Evolutionary conservation across 306 rosid species (phyloP).

Genomic region (Prunus campanulata): DNA sequence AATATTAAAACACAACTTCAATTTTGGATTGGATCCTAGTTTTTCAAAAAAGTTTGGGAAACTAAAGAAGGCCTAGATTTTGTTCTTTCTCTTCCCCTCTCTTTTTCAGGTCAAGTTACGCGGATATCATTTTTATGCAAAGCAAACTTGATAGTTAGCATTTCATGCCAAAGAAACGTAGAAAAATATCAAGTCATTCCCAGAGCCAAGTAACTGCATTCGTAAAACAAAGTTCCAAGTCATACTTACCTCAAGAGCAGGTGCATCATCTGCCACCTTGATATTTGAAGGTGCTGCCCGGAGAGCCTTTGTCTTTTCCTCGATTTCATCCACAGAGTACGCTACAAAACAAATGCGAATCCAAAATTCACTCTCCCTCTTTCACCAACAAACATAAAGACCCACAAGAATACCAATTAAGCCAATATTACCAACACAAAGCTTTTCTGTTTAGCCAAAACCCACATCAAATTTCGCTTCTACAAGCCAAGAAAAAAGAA

Average conservation of each 20-base stretch:
- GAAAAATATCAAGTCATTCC: not conserved
- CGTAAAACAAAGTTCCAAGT: conserved; percentile 7
- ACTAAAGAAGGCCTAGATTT: not conserved
- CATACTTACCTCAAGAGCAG: conserved; percentile 57
- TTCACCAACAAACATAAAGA: conserved; percentile 9
- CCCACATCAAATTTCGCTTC: not conserved
- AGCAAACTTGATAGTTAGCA: not conserved
- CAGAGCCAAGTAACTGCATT: not conserved
- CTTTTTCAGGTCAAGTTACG: not conserved
- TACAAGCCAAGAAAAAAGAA: not conserved
- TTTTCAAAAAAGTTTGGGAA: not conserved
- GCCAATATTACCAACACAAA: not conserved
- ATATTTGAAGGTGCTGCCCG: conserved; percentile 44
- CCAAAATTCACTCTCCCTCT: not conserved
- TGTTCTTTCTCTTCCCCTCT: not conserved
- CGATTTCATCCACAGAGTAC: conserved; percentile 61
- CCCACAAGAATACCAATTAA: not conserved
- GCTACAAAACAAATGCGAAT: conserved; percentile 42
- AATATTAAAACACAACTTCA: not conserved
- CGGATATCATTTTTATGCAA: not conserved
- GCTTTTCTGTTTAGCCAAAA: not conserved
- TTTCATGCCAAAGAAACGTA: not conserved
- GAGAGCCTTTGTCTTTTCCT: conserved; percentile 56
- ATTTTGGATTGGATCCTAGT: not conserved
- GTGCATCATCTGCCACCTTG: conserved; percentile 39